Conservation (phyloP, 805 yeast species). For the Lachancea lanzarotensis region DNA sequence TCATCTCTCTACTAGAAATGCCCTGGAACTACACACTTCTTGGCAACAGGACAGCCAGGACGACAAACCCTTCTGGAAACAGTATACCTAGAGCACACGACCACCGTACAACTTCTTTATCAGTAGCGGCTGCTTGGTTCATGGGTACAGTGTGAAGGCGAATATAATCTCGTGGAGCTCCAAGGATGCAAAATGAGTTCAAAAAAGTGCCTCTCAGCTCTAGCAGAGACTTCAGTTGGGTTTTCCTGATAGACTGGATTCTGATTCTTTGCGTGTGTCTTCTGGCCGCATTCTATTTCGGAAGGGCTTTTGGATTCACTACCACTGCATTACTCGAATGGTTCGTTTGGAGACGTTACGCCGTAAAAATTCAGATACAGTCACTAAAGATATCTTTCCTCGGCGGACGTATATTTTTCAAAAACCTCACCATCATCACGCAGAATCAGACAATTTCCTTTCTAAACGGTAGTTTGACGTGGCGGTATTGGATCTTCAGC, state of each 20-base stretch:
- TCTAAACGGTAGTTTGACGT: slow-evolving; percentile 67
- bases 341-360: slow-evolving; percentile 56
- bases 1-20: too few species aligned
- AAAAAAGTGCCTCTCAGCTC: slow-evolving; percentile 28
- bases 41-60: background rate
- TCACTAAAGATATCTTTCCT: slow-evolving; percentile 70
- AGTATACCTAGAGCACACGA: too few species aligned
- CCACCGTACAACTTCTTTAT: too few species aligned
- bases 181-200: slow-evolving; percentile 22
- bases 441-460: slow-evolving; percentile 65
- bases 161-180: background rate
- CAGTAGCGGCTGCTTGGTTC: too few species aligned
- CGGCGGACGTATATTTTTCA: slow-evolving; percentile 77
- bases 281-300: slow-evolving; percentile 67
- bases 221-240: slow-evolving; percentile 47
- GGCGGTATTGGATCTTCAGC: slow-evolving; percentile 80
- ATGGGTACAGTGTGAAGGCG: too few species aligned
- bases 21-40: background rate
- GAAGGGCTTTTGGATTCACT: slow-evolving; percentile 58
- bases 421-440: slow-evolving; percentile 68
- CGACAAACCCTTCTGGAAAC: too few species aligned
- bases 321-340: slow-evolving; percentile 47
- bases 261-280: slow-evolving; percentile 56
- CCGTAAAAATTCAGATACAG: slow-evolving; percentile 58
- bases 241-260: slow-evolving; percentile 79